These are phyloP conservation scores for Fusarium redolens DNA, from an alignment of 2,329 filamentous ascomycete genomes.

Conservation along the genomic window DNA sequence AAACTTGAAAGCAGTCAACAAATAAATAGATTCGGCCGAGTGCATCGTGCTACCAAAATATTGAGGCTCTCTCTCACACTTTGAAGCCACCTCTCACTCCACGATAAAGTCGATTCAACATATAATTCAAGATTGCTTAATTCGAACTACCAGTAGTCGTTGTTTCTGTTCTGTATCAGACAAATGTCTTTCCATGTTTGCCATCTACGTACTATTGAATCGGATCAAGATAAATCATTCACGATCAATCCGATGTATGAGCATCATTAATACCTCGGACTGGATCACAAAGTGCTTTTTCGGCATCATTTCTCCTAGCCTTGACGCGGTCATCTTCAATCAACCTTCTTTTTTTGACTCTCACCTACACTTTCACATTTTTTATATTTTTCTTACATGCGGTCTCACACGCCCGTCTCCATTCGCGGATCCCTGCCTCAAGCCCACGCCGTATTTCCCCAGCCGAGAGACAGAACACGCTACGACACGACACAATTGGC, in stretches of 20 bases:
- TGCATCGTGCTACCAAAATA: conserved; percentile 3
- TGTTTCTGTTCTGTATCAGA: conserved; percentile 20
- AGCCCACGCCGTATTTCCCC: conserved; percentile 40
- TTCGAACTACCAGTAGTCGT: background rate
- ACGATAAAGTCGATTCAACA: background rate
- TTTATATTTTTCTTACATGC: conserved; percentile 15
- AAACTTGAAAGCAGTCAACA: conserved; percentile 12
- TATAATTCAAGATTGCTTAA: conserved; percentile 19
- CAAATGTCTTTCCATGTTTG: conserved; percentile 17
- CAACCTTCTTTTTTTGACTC: conserved; percentile 5
- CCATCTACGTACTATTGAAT: conserved; percentile 3
- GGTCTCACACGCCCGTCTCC: conserved; percentile 38
- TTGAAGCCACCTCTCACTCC: conserved; percentile 13
- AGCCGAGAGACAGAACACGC: conserved; percentile 46
- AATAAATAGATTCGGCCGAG: conserved; percentile 14
- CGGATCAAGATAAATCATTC: background rate
- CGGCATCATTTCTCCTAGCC: conserved; percentile 9
- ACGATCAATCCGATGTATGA: conserved; percentile 1
- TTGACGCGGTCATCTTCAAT: conserved; percentile 24
- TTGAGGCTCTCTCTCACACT: conserved; percentile 21
- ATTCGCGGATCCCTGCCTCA: conserved; percentile 44
- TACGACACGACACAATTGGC: conserved; percentile 47
- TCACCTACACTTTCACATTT: conserved; percentile 4
- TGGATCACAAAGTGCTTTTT: conserved; percentile 9
- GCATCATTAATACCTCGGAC: conserved; percentile 6